Conservation (phyloP, 164 flowering plant species). For the Chimonanthus salicifolius region DNA sequence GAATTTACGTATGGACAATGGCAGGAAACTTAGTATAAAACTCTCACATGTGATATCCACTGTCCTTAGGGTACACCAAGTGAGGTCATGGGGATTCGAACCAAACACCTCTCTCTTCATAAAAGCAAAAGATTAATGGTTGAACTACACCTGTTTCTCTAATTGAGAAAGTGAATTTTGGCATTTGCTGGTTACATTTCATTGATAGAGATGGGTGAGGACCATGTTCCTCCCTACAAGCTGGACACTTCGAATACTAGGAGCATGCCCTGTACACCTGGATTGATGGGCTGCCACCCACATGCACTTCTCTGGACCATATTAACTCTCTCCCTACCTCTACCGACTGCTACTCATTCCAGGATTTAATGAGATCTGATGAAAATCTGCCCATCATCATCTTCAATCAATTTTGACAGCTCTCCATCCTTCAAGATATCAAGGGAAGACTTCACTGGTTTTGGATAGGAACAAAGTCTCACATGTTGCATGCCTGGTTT, state of each 20-base stretch:
- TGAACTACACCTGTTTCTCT: background rate
- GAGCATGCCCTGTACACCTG: background rate
- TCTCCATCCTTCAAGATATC: background rate
- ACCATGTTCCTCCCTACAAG: background rate
- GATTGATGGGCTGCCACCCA: background rate
- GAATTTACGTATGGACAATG: background rate
- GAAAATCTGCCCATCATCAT: background rate
- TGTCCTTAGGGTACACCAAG: too few relatives aligned
- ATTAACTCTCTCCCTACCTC: background rate
- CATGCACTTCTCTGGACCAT: background rate
- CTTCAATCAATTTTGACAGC: background rate
- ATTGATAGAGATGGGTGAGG: background rate
- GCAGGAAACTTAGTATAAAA: too few relatives aligned
- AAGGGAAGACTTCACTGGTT: background rate
- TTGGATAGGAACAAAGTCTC: too few relatives aligned
- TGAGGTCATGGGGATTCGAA: too few relatives aligned
- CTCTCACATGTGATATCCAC: background rate
- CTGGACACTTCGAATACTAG: background rate
- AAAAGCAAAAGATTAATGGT: accelerated
- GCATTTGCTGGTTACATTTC: background rate
- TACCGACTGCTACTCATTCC: too few relatives aligned
- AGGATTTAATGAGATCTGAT: too few relatives aligned
- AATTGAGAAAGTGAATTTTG: background rate
- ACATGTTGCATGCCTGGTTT: too few relatives aligned
- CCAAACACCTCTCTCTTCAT: too few relatives aligned